Evolutionary conservation across 805 yeast species (phyloP), one percentile per base, ranked within the genome.

Genomic region (Teunomyces lycoperdinae): DNA sequence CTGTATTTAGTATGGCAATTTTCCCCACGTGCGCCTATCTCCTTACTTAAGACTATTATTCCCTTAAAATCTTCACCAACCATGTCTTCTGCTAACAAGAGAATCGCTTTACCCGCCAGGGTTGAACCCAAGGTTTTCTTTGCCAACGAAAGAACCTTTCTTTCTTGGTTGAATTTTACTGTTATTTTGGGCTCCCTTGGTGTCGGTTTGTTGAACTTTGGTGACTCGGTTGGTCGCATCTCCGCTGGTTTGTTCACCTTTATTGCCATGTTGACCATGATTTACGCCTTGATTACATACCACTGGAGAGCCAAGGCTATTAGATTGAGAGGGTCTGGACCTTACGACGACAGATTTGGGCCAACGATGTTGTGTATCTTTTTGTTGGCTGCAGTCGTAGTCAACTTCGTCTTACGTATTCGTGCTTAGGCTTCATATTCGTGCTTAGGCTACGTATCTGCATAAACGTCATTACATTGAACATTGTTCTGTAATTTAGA

Each of bases 231-330:
- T 39, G 98, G 98, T 52, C 81, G 96, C 61, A 83, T 94, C 49
- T 84, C 94, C 57, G 98, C 99, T 40, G 94, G 92, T 4, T 75
- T 94, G 48, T 94, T 94, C 77, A 95, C 99, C 3, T 76, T 92
- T 51, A 91, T 94, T 47, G 96, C 99, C 53, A 92, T 94, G 97
- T 89, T 88, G 54, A 92, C 99, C 20, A 94, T 94, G 99, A 79
- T 85, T 2, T 94, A 94, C 62, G 99, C 99, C 1, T 78, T 94
- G 52, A 79, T 89, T 42, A 94, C 98, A 9, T 94, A 94, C 68
- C 99, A 94, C 70, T 95, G 99, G 99, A 88, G 99, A 76, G 99
- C 99, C 1, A 89, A 91, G 64, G 99, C 99, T 50, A 94, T 94
- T 58, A 85, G 99, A 70, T 80, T 92, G 71, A 85, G 98, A 70